Evolutionary conservation across 805 yeast species (phyloP), one percentile per base, ranked within the genome.

Genomic region (Metschnikowia cubensis): DNA sequence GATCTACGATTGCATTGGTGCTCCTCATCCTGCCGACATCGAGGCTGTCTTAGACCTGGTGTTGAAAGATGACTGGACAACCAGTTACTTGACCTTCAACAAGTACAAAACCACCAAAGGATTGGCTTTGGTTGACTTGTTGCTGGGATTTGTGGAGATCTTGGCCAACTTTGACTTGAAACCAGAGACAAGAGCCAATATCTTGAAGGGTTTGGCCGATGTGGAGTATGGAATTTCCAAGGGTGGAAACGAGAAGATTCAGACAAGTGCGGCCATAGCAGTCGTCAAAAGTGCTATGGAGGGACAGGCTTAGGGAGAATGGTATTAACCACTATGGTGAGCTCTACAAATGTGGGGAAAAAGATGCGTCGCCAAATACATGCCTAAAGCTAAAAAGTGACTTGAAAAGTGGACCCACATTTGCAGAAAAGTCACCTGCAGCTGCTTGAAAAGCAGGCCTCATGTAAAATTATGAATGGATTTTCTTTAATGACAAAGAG

Each of bases 1-100:
- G 83, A 84, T 94, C 35, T 94, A 89, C 65, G 96, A 91, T 55
- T 91, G 97, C 65, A 85, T 94, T 32, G 99, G 99, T 1, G 91
- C 96, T 1, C 98, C 99, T 3, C 87, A 87, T 55, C 98, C 98
- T 1, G 78, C 76, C 36, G 96, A 91, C 57, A 77, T 94, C 21
- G 87, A 87, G 59, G 73, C 82, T 0, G 83, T 90, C 4, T 70
- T 94, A 51, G 85, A 85, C 54, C 80, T 95, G 4, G 82, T 92
- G 22, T 70, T 94, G 63, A 83, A 82, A 58, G 96, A 90, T 53
- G 96, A 90, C 61, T 94, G 97, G 95, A 77, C 87, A 10, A 82
- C 90, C 8, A 80, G 95, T 0, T 79, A 80, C 58, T 68, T 77
- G 32, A 85, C 94, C 2, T 69, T 94, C 59, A 76, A 74, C n/a